A percentile compares a stretch with the other conserved stretches of the same genome.
Conservation (phyloP, 1,284 basidiomycete genomes). For the Coniophora puteana region DNA sequence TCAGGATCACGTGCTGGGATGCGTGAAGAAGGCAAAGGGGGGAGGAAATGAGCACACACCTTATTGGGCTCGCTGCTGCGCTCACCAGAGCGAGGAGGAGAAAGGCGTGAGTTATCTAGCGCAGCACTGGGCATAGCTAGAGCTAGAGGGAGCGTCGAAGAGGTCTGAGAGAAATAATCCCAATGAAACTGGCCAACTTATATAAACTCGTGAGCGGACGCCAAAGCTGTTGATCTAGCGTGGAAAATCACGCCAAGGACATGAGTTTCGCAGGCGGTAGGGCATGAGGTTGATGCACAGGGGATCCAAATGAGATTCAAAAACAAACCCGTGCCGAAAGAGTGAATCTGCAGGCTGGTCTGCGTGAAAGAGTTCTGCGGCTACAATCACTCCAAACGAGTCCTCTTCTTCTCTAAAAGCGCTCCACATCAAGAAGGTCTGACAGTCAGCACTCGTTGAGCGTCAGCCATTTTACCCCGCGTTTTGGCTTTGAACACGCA, state of each 20-base stretch:
- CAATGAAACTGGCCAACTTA: too few species aligned
- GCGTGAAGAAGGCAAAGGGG: too few species aligned
- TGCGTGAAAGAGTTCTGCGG: background rate
- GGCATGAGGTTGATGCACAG: background rate
- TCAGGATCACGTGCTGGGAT: too few species aligned
- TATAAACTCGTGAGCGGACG: too few species aligned
- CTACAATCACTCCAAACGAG: background rate
- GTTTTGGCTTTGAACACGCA: background rate
- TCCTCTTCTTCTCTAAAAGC: background rate
- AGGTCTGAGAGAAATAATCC: too few species aligned
- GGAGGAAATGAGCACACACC: too few species aligned
- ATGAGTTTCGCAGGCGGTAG: background rate
- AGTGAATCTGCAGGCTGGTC: background rate
- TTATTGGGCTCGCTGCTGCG: too few species aligned
- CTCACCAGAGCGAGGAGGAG: too few species aligned
- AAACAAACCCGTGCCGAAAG: background rate
- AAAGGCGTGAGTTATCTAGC: too few species aligned
- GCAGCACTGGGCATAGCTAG: too few species aligned
- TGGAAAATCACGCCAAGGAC: background rate
- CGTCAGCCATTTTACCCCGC: background rate
- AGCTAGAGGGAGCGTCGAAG: too few species aligned
- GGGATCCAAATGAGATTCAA: conserved; percentile 1
- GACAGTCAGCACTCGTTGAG: background rate
- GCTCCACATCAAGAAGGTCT: background rate
- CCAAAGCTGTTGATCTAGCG: background rate